Evolutionary conservation across 352 stramenopile genomes (phyloP).

Genomic region (Pythium phragmiticola): DNA sequence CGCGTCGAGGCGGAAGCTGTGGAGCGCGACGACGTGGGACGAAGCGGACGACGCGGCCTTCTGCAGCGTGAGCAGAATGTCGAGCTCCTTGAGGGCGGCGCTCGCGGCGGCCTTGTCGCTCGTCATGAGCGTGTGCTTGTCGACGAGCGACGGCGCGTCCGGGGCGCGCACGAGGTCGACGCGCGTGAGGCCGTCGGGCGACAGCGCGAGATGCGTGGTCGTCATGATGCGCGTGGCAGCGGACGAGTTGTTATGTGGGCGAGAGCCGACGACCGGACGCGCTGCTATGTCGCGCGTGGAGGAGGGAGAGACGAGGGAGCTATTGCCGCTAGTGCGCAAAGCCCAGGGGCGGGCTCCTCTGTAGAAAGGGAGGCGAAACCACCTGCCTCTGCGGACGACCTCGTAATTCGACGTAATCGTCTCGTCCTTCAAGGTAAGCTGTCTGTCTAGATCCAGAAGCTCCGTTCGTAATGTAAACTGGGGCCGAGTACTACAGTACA

Average conservation of each 20-base stretch:
- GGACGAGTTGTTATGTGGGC: neutral
- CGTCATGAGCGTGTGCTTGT: slow-evolving; percentile 64
- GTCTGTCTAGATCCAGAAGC: no score
- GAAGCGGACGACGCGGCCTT: neutral
- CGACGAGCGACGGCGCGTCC: slow-evolving; percentile 31
- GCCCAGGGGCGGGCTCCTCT: no score
- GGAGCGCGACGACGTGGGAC: slow-evolving; percentile 51
- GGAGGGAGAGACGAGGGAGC: no score
- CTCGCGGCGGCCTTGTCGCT: slow-evolving; percentile 24
- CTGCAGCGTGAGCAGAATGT: slow-evolving; percentile 56
- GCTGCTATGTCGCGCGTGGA: no score
- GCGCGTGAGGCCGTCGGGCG: slow-evolving; percentile 20
- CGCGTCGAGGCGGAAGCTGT: slow-evolving; percentile 40
- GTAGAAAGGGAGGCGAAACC: no score
- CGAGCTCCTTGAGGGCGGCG: slow-evolving; percentile 61
- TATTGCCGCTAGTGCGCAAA: no score
- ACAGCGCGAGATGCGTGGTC: slow-evolving; percentile 20
- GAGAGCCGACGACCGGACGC: neutral
- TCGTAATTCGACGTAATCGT: no score
- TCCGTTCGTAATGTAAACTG: no score
- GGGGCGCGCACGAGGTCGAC: slow-evolving; percentile 51
- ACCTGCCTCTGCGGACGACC: no score
- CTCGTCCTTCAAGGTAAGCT: no score
- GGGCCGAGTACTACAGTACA: no score
- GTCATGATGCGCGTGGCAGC: slow-evolving; percentile 9